These are phyloP conservation scores for Penicillium frequentans DNA, from an alignment of 2,329 filamentous ascomycete genomes.

Conservation along the genomic window DNA sequence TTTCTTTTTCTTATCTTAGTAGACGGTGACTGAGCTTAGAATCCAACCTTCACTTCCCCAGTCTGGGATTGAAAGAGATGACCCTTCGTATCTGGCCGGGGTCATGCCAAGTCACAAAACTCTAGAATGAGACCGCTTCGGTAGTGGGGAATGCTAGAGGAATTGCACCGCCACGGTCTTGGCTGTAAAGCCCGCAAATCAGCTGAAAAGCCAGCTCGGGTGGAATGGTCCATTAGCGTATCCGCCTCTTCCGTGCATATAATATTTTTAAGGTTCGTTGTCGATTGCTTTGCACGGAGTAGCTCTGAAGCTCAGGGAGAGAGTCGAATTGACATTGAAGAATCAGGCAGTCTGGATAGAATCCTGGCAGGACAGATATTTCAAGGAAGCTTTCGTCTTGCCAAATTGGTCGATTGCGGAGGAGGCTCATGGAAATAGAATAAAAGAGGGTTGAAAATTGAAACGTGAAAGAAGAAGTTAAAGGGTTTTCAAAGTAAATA, in stretches of 20 bases:
- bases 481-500: neutral
- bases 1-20: too few species aligned
- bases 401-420: too few species aligned
- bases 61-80: neutral
- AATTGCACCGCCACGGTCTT: slow-evolving; percentile 1
- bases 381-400: too few species aligned
- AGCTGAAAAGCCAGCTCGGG: neutral
- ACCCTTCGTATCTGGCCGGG: neutral
- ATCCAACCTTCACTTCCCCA: neutral
- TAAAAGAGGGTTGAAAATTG: too few species aligned
- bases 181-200: neutral
- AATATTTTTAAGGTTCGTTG: too few species aligned
- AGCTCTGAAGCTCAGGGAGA: neutral
- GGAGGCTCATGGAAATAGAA: too few species aligned
- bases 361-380: neutral
- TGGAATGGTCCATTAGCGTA: neutral
- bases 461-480: too few species aligned
- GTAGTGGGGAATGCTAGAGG: neutral
- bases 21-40: neutral
- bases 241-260: neutral
- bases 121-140: neutral
- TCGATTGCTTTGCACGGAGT: too few species aligned
- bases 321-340: neutral
- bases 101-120: neutral
- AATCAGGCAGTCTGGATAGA: neutral